A percentile compares a stretch with the other conserved stretches of the same genome.
These are phyloP conservation scores for Populus simonii DNA, from an alignment of 345 rosid genomes.

Conservation along the genomic window DNA sequence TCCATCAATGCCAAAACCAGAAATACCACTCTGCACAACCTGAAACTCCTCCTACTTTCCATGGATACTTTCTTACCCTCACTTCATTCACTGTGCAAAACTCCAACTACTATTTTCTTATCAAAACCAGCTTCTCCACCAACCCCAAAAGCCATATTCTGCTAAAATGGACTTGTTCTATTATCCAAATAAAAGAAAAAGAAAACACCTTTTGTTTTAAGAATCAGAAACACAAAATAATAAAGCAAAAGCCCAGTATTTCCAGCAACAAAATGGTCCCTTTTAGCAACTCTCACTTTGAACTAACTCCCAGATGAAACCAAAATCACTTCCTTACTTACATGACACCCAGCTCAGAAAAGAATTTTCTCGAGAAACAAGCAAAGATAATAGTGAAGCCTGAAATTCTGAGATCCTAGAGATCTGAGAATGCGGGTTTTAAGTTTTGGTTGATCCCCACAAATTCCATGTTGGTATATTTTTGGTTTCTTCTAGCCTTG, in stretches of 20 bases:
- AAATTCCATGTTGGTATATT: slow-evolving; percentile 35
- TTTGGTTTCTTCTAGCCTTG: slow-evolving; percentile 21
- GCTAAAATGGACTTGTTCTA: slow-evolving; percentile 20
- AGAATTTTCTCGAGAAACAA: slow-evolving; percentile 48
- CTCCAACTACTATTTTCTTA: slow-evolving; percentile 16
- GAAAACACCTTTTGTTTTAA: slow-evolving; percentile 5
- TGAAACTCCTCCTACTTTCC: slow-evolving; percentile 41
- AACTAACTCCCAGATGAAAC: slow-evolving; percentile 11
- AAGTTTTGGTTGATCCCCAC: slow-evolving; percentile 40
- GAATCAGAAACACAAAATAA: slow-evolving; percentile 30
- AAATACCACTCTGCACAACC: slow-evolving; percentile 46
- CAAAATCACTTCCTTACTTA: slow-evolving; percentile 29
- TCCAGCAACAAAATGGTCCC: slow-evolving; percentile 16
- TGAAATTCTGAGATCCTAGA: slow-evolving; percentile 79
- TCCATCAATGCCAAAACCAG: slow-evolving; percentile 60
- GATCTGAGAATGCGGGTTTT: slow-evolving; percentile 58
- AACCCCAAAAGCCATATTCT: slow-evolving; percentile 30
- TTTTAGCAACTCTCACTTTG: slow-evolving; percentile 2
- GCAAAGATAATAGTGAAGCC: slow-evolving; percentile 14
- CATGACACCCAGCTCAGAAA: slow-evolving; percentile 19
- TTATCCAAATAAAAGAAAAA: slow-evolving; percentile 25
- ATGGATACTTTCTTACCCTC: slow-evolving; percentile 1
- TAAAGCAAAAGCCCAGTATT: slow-evolving; percentile 14
- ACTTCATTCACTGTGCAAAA: slow-evolving; percentile 6
- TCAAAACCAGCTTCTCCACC: slow-evolving; percentile 23